Evolutionary conservation across 441 rosid genomes (phyloP).

Genomic region (Rhodomyrtus psidioides): DNA sequence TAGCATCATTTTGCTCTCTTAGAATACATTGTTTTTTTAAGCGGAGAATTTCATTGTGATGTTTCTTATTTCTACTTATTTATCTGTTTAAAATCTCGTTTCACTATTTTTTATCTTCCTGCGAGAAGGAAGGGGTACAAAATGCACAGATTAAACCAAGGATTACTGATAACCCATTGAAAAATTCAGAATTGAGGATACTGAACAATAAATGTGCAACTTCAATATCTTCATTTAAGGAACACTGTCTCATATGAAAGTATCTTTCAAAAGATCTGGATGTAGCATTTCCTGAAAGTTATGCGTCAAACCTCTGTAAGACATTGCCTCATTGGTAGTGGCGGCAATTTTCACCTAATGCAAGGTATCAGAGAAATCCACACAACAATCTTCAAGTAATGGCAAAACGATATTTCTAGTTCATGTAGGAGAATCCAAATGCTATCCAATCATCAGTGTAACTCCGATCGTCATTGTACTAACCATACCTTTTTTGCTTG

Average conservation of each 20-base stretch:
- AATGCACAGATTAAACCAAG: not conserved
- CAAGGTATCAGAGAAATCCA: not conserved
- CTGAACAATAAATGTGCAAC: not conserved
- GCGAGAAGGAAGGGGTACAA: not conserved
- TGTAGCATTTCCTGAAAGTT: not conserved
- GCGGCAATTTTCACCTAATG: not conserved
- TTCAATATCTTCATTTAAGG: not conserved
- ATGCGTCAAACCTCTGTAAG: not conserved
- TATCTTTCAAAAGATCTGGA: not conserved
- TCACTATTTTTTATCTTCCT: not conserved
- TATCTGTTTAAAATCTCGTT: not conserved
- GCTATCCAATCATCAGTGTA: not conserved
- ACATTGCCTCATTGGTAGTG: not conserved
- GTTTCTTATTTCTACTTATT: not conserved
- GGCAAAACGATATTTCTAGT: not conserved
- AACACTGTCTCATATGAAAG: not conserved
- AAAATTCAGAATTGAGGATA: not conserved
- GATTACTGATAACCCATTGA: not conserved
- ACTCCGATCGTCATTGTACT: not conserved
- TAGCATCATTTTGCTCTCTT: not conserved
- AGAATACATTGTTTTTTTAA: not conserved
- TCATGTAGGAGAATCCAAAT: not conserved
- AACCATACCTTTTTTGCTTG: conserved; percentile 85
- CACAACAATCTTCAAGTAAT: not conserved
- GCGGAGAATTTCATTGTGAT: not conserved